A percentile compares a stretch with the other conserved stretches of the same genome.
phyloP scores from a whole-genome alignment of 257 asterid species.

The Nicotiana tomentosiformis region DNA sequence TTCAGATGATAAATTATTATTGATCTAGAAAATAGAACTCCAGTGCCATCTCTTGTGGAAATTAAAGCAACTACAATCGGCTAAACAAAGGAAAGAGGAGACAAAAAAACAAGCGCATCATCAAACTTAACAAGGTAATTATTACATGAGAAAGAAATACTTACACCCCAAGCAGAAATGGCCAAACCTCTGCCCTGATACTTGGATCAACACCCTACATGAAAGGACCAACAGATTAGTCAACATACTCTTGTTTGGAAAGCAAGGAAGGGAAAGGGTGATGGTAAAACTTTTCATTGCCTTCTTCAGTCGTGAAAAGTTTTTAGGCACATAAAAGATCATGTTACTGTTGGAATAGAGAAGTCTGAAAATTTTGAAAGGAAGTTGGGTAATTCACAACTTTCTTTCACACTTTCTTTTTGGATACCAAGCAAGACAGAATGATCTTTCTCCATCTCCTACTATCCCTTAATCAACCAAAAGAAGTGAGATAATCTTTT shows the following conservation, averaged over 20 bases:
- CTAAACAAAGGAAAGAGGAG: neutral
- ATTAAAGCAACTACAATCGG: neutral
- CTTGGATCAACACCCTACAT: constrained; percentile 85
- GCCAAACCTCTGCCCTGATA: constrained; percentile 91
- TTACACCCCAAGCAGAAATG: constrained; percentile 97
- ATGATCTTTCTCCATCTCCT: neutral
- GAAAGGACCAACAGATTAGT: constrained; percentile 8
- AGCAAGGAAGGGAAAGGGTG: neutral
- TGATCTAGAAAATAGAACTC: neutral
- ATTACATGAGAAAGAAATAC: constrained; percentile 23
- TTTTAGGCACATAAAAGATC: neutral
- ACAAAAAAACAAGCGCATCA: neutral
- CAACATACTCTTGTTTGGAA: neutral
- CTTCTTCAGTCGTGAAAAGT: neutral
- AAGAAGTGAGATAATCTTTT: neutral
- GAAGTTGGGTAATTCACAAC: neutral
- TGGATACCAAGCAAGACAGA: neutral
- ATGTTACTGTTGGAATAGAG: neutral
- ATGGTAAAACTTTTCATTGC: neutral
- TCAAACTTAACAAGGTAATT: neutral
- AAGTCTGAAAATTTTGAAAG: neutral
- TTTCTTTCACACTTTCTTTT: neutral
- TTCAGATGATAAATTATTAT: neutral
- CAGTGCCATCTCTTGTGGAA: neutral
- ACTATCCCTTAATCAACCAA: neutral